Evolutionary conservation across 1,139 yeast genomes (phyloP).

Genomic region (Blastobotrys serpentis): DNA sequence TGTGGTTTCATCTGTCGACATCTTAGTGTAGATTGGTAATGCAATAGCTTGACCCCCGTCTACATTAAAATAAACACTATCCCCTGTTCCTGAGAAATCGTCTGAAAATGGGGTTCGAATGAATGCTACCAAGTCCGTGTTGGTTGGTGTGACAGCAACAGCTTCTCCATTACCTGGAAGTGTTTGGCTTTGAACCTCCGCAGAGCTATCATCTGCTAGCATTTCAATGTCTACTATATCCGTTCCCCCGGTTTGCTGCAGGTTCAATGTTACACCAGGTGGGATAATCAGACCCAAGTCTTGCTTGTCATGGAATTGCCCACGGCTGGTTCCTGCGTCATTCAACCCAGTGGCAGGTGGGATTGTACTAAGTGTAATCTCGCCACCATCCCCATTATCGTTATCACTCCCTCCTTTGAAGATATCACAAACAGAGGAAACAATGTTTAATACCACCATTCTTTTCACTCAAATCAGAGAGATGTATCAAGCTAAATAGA

Average conservation of each 20-base stretch:
- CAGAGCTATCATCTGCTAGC: neutral
- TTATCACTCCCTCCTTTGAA: conserved; percentile 3
- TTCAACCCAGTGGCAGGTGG: neutral
- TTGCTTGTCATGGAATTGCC: conserved; percentile 3
- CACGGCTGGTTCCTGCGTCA: conserved; percentile 4
- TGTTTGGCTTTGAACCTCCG: neutral
- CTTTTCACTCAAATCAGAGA: neutral
- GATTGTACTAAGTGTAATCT: neutral
- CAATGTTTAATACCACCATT: neutral
- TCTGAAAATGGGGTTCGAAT: neutral
- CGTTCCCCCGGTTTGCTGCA: neutral
- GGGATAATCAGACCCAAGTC: neutral
- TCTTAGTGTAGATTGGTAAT: neutral
- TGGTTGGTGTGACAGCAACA: neutral
- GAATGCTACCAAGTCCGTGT: neutral
- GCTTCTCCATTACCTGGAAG: conserved; percentile 3
- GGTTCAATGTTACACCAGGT: neutral
- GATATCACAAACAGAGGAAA: neutral
- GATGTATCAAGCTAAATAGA: no score
- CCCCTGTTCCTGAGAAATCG: neutral
- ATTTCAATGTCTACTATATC: neutral
- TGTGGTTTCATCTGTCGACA: neutral
- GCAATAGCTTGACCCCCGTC: neutral
- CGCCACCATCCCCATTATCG: neutral
- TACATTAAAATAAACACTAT: neutral